Base-by-base conservation (phyloP, 1,284 basidiomycete species). In the Leccinum huronense region DNA sequence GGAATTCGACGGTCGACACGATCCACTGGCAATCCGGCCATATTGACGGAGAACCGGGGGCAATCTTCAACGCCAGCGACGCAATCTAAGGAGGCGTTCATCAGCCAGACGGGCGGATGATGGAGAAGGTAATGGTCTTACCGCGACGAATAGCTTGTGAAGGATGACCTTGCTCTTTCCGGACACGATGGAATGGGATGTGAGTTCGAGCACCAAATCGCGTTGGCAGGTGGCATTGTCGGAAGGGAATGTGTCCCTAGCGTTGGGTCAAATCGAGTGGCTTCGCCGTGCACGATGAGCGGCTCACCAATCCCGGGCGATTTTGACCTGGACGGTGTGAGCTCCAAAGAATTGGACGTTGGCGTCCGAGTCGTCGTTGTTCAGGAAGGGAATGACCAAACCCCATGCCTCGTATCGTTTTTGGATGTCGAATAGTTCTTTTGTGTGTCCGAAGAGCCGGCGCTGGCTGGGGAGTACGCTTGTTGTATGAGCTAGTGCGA, bases 311-410 rank as follows among this genome's bases (percentile, higher is more conserved):
- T 95, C 94, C 67, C 94, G 81, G 19, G 90, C 87, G 69, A 95
- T 93, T 83, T 96, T 96, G 66, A 95, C 91, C 73, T 95, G 92
- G 1, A 90, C 86, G 0, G 93, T 96, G 73, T 95, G 93, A 5
- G 94, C 94, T 5, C 93, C 93, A 73, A 94, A 95, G 82, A 95
- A 96, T 72, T 94, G 89, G 7, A 95, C 91, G 70, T 93, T 93
- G 58, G 83, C 81, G 75, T 95, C 89, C 23, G 23, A 27, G 23
- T 27, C 23, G 67, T 81, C 76, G 70, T 89, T 81, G 19, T 86
- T 81, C 45, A 93, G 76, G 67, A 93, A 83, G 0, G 91, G 90
- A 51, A 91, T 80, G 34, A 92, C 85, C 55, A 93, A 78, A 13
- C 90, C 90, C 91, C 91, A 93, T 5, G 91, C 90, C 67, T 86